These are phyloP conservation scores for Venturia oleaginea DNA, from an alignment of 2,329 filamentous ascomycete genomes.

Conservation along the genomic window DNA sequence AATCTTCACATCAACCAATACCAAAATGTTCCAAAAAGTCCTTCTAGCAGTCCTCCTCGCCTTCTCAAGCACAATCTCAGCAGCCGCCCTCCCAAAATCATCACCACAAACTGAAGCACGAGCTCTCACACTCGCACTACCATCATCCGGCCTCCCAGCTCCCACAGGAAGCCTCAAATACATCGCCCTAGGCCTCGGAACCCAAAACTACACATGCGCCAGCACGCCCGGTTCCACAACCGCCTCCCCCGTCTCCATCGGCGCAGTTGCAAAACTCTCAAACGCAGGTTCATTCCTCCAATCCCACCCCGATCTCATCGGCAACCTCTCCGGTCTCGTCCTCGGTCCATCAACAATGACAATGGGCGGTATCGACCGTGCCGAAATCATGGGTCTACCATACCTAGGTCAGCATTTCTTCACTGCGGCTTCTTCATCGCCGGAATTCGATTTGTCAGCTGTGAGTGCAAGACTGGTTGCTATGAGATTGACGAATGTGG, in stretches of 20 bases:
- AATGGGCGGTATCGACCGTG: not conserved
- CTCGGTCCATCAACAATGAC: not conserved
- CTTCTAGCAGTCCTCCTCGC: not conserved
- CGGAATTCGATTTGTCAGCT: constrained; percentile 50
- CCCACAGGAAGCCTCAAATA: constrained; percentile 19
- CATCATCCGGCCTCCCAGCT: not conserved
- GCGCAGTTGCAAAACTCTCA: constrained; percentile 53
- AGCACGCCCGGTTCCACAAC: constrained; percentile 18
- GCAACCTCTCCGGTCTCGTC: constrained; percentile 5
- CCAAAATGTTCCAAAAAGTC: not conserved
- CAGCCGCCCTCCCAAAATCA: constrained; percentile 1
- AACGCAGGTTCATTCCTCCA: constrained; percentile 47
- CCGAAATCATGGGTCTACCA: not conserved
- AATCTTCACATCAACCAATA: not conserved
- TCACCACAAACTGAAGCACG: not conserved
- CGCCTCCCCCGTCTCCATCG: constrained; percentile 33
- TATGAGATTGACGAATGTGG: constrained; percentile 41
- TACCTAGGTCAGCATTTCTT: constrained; percentile 62
- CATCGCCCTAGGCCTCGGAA: constrained; percentile 54
- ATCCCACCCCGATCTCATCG: constrained; percentile 21
- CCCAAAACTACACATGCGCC: constrained; percentile 60
- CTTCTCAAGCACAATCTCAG: constrained; percentile 2
- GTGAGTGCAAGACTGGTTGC: constrained; percentile 32
- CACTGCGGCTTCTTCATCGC: constrained; percentile 37
- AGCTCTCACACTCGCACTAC: not conserved